Evolutionary conservation across 2,329 filamentous ascomycete genomes (phyloP).

Genomic region (Corinectria fuckeliana): DNA sequence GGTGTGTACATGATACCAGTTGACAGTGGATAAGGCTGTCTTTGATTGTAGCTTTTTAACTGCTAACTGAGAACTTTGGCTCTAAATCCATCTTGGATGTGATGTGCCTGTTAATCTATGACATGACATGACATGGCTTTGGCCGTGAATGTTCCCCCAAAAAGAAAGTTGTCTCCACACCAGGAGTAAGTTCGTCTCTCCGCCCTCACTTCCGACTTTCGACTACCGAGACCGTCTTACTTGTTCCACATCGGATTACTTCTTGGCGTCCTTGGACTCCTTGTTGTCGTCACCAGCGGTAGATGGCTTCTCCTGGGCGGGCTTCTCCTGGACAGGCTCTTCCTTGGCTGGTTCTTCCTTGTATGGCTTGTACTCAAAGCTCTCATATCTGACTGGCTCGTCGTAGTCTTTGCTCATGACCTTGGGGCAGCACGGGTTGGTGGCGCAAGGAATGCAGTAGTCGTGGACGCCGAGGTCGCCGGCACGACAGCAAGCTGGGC

Average conservation of each 20-base stretch:
- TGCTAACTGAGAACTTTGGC: constrained; percentile 3
- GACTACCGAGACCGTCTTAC: not conserved
- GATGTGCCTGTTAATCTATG: not conserved
- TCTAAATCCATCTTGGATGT: not conserved
- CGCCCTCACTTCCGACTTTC: not conserved
- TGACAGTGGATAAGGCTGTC: constrained; percentile 9
- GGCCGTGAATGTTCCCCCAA: not conserved
- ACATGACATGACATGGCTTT: not conserved
- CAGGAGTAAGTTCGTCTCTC: not conserved
- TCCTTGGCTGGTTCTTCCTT: not conserved
- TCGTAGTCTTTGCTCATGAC: not conserved
- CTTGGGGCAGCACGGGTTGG: constrained; percentile 33
- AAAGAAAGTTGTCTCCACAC: too few relatives aligned
- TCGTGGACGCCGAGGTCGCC: constrained; percentile 42
- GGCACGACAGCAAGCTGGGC: constrained; percentile 42
- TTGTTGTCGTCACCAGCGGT: not conserved
- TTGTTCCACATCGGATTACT: not conserved
- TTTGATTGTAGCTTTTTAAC: constrained; percentile 14
- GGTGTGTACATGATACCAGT: constrained; percentile 21
- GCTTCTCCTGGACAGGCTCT: not conserved
- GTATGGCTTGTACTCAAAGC: not conserved
- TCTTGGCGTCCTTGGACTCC: not conserved
- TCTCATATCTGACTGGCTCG: not conserved
- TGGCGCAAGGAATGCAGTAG: constrained; percentile 38
- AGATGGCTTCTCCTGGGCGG: not conserved